These are phyloP conservation scores for Xerocomellus dryophilus DNA, from an alignment of 768 basidiomycete species.

Conservation along the genomic window DNA sequence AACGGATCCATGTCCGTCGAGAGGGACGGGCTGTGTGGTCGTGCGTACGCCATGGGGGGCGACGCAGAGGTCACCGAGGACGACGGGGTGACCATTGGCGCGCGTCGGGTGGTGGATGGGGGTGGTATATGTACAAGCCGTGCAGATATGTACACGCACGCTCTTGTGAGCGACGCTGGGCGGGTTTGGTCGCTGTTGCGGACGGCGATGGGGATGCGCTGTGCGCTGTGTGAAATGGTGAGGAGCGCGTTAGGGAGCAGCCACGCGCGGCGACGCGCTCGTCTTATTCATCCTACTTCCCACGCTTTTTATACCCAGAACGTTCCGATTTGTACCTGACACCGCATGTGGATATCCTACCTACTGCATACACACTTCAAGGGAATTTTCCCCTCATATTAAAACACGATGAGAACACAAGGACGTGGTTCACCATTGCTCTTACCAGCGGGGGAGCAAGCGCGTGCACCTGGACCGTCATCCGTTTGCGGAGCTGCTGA, in stretches of 20 bases:
- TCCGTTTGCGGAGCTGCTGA: not conserved
- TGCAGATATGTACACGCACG: conserved; percentile 16
- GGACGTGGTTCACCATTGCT: not conserved
- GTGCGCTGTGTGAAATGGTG: conserved; percentile 37
- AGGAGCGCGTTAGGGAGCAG: conserved; percentile 39
- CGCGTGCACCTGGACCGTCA: not conserved
- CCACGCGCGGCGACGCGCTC: conserved; percentile 38
- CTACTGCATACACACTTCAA: conserved; percentile 10
- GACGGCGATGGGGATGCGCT: conserved; percentile 34
- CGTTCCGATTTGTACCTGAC: conserved; percentile 19
- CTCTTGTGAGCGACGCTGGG: conserved; percentile 7
- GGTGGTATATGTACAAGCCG: conserved; percentile 17
- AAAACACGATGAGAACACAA: conserved; percentile 16
- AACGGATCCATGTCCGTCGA: conserved; percentile 39
- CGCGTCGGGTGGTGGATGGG: conserved; percentile 23
- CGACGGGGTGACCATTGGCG: conserved; percentile 71
- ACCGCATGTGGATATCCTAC: conserved; percentile 16
- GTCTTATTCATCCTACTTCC: conserved; percentile 37
- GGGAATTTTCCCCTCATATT: conserved; percentile 3
- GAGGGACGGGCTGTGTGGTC: conserved; percentile 40
- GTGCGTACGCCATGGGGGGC: conserved; percentile 64
- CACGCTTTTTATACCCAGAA: conserved; percentile 30
- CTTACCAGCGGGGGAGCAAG: conserved; percentile 2
- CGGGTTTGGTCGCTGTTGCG: conserved; percentile 28
- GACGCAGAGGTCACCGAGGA: conserved; percentile 83